Evolutionary conservation across 331 rosid genomes (phyloP).

Genomic region (Cucumis variabilis): DNA sequence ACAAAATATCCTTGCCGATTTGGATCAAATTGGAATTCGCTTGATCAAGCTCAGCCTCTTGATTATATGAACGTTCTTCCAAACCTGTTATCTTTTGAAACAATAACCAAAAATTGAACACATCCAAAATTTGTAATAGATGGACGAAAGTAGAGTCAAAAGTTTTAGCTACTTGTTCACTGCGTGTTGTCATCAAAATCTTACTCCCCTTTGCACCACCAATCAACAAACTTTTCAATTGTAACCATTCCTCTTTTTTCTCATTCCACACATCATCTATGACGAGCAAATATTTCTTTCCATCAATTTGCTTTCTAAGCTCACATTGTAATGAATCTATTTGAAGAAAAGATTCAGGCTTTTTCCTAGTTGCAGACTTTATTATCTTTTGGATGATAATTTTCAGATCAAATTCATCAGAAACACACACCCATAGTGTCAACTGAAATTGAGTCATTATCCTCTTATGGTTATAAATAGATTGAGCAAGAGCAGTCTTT

Average conservation of each 20-base stretch:
- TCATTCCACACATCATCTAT: too few species aligned
- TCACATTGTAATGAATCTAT: neutral
- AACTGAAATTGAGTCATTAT: too few species aligned
- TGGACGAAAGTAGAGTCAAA: neutral
- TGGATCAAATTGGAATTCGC: neutral
- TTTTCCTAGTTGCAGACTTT: neutral
- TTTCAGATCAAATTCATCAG: neutral
- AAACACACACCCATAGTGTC: conserved; percentile 18
- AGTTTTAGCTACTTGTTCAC: too few species aligned
- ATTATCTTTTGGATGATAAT: neutral
- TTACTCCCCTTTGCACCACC: too few species aligned
- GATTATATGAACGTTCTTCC: neutral
- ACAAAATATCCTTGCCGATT: conserved; percentile 14
- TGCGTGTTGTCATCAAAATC: too few species aligned
- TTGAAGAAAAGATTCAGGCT: neutral
- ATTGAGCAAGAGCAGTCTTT: conserved; percentile 32
- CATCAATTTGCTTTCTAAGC: neutral
- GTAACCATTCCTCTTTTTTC: too few species aligned
- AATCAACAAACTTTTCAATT: too few species aligned
- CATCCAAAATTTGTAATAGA: neutral
- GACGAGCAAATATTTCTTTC: neutral
- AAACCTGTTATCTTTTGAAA: neutral
- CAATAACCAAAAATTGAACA: neutral
- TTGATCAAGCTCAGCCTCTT: neutral
- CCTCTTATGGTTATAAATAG: neutral